Evolutionary conservation across 1,139 yeast genomes (phyloP).

Genomic region (Kodamaea alishanica): DNA sequence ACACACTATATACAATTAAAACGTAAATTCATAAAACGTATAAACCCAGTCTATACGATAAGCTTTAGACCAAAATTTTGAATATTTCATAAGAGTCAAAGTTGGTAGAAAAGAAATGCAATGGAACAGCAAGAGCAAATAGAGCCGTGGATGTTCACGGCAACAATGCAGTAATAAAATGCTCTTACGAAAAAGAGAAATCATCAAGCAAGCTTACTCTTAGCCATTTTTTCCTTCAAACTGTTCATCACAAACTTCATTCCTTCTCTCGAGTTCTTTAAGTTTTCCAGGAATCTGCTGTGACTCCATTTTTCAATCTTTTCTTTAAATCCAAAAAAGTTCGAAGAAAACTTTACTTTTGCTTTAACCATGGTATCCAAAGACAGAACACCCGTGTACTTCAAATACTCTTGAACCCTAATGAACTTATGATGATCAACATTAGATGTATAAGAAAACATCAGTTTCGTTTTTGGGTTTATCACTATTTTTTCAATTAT

Average conservation of each 20-base stretch:
- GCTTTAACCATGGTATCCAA: conserved; percentile 40
- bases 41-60: no score
- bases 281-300: conserved; percentile 62
- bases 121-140: no score
- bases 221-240: conserved; percentile 19
- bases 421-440: conserved; percentile 80
- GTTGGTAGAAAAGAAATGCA: no score
- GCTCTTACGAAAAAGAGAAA: no score
- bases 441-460: conserved; percentile 77
- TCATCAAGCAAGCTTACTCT: no score
- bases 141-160: no score
- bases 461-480: conserved; percentile 53
- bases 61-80: no score
- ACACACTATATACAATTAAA: no score
- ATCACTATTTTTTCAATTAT: conserved; percentile 77
- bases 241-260: conserved; percentile 73
- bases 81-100: no score
- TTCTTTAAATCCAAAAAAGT: conserved; percentile 65
- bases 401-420: conserved; percentile 73
- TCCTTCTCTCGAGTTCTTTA: conserved; percentile 66
- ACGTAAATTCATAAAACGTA: no score
- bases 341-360: conserved; percentile 69
- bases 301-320: conserved; percentile 84
- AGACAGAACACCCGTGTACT: conserved; percentile 29
- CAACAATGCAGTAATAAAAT: no score